Evolutionary conservation across 2,329 filamentous ascomycete genomes (phyloP).

Genomic region (Calonectria henricotiae): DNA sequence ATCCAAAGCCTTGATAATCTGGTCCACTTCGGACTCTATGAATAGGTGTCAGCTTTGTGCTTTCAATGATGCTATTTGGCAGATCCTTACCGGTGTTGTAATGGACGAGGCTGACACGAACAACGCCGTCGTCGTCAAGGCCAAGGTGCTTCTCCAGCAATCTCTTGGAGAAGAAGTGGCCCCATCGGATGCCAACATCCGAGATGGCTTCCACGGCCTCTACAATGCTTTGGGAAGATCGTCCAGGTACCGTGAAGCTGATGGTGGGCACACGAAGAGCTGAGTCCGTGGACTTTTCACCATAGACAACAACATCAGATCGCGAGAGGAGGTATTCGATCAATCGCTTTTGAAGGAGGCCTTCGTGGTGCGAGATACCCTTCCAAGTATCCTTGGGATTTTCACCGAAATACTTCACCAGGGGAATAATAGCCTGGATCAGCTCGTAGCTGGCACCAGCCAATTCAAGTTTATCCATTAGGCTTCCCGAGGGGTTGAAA

Average conservation of each 20-base stretch:
- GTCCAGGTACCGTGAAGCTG: slow-evolving; percentile 1
- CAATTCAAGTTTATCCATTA: slow-evolving; percentile 11
- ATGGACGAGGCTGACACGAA: slow-evolving; percentile 12
- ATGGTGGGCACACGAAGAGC: slow-evolving; percentile 1
- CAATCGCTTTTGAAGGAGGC: slow-evolving; percentile 2
- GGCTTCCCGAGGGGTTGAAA: slow-evolving; percentile 7
- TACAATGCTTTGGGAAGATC: slow-evolving; percentile 8
- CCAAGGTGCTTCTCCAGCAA: slow-evolving; percentile 73
- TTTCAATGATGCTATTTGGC: too few species aligned
- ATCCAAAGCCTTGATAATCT: slow-evolving; percentile 17
- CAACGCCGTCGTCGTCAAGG: slow-evolving; percentile 57
- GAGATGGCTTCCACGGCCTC: slow-evolving; percentile 68
- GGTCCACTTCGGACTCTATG: slow-evolving; percentile 3
- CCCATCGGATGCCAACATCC: slow-evolving; percentile 77
- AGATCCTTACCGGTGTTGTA: slow-evolving; percentile 13
- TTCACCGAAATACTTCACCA: slow-evolving; percentile 2
- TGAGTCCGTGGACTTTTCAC: slow-evolving; percentile 5
- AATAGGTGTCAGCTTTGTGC: not conserved
- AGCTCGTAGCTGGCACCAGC: slow-evolving; percentile 14
- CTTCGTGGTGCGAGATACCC: slow-evolving; percentile 10
- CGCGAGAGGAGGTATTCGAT: slow-evolving; percentile 9
- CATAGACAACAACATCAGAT: not conserved
- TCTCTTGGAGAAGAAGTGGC: slow-evolving; percentile 79
- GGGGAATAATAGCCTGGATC: slow-evolving; percentile 10
- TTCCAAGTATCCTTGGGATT: slow-evolving; percentile 8